Conservation (phyloP, 2,329 filamentous ascomycete species). For the Keithomyces neogunnii region DNA sequence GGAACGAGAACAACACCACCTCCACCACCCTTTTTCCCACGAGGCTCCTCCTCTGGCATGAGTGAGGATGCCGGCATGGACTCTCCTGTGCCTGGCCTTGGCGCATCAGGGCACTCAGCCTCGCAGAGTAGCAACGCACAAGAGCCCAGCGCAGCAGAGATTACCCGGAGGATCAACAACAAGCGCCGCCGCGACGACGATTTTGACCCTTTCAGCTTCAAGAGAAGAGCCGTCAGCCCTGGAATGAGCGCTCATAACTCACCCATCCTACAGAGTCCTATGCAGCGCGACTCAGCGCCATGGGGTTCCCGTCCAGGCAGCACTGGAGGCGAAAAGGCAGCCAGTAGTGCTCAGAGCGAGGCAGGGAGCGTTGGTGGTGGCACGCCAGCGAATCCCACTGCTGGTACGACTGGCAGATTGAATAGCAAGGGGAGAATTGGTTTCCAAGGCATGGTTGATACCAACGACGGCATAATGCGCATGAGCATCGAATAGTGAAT, state of each 20-base stretch:
- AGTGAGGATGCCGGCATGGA: slow-evolving; percentile 69
- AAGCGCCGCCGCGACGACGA: slow-evolving; percentile 89
- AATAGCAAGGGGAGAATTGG: slow-evolving; percentile 58
- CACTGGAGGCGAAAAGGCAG: slow-evolving; percentile 44
- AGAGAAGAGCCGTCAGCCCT: slow-evolving; percentile 83
- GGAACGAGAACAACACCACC: slow-evolving; percentile 53
- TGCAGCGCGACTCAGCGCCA: slow-evolving; percentile 59
- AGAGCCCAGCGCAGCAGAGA: slow-evolving; percentile 61
- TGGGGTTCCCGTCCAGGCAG: slow-evolving; percentile 67
- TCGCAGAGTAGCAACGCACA: slow-evolving; percentile 25
- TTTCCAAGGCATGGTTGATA: slow-evolving; percentile 89
- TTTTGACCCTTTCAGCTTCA: slow-evolving; percentile 80
- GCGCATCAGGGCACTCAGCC: slow-evolving; percentile 21
- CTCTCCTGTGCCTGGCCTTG: slow-evolving; percentile 43
- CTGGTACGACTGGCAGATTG: slow-evolving; percentile 32
- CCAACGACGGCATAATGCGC: slow-evolving; percentile 91
- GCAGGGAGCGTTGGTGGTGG: slow-evolving; percentile 30
- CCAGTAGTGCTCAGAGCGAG: slow-evolving; percentile 44
- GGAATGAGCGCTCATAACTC: slow-evolving; percentile 88
- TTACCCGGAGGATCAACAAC: slow-evolving; percentile 68
- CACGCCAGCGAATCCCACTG: slow-evolving; percentile 21
- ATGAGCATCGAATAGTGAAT: slow-evolving; percentile 77
- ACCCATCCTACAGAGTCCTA: slow-evolving; percentile 76
- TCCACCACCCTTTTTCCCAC: slow-evolving; percentile 52
- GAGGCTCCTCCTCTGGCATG: slow-evolving; percentile 49